A percentile compares a stretch with the other conserved stretches of the same genome.
Conservation (phyloP, 2,329 filamentous ascomycete genomes). For the Myriosclerotinia scirpicola region DNA sequence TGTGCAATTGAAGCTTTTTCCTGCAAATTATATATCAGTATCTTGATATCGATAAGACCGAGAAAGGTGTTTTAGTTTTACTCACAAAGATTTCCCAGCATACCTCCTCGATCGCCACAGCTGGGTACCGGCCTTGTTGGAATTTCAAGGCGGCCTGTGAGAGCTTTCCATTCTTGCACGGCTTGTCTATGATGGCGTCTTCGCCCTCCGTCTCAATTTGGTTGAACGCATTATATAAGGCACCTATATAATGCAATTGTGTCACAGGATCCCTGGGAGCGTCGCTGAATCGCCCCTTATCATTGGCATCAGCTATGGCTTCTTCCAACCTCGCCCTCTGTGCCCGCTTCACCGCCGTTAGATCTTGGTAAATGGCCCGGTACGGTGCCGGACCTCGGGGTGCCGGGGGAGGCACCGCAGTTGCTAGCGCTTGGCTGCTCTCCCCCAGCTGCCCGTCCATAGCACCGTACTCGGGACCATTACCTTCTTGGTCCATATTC, state of each 20-base stretch:
- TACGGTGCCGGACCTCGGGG: conserved; percentile 1
- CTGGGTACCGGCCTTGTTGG: conserved; percentile 21
- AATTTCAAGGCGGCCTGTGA: conserved; percentile 30
- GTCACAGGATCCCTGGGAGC: neutral
- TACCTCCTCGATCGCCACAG: conserved; percentile 24
- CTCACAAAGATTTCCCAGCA: conserved; percentile 34
- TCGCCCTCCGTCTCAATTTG: conserved; percentile 15
- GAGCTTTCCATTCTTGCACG: conserved; percentile 26
- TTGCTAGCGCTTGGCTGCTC: neutral
- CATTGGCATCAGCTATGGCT: neutral
- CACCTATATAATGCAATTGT: conserved; percentile 18
- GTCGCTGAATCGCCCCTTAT: neutral
- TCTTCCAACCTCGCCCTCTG: neutral
- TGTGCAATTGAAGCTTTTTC: conserved; percentile 19
- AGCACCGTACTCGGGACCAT: conserved; percentile 1
- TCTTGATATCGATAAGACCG: neutral
- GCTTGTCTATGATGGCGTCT: conserved; percentile 30
- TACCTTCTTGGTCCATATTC: conserved; percentile 6
- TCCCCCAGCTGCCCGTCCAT: neutral
- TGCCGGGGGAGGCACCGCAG: neutral
- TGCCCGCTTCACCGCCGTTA: neutral
- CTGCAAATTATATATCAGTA: conserved; percentile 16
- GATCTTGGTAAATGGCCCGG: conserved; percentile 9
- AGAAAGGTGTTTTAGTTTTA: neutral
- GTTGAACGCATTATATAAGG: conserved; percentile 29